These are phyloP conservation scores for Boletus eberwhitei DNA, from an alignment of 768 basidiomycete genomes.

Conservation along the genomic window DNA sequence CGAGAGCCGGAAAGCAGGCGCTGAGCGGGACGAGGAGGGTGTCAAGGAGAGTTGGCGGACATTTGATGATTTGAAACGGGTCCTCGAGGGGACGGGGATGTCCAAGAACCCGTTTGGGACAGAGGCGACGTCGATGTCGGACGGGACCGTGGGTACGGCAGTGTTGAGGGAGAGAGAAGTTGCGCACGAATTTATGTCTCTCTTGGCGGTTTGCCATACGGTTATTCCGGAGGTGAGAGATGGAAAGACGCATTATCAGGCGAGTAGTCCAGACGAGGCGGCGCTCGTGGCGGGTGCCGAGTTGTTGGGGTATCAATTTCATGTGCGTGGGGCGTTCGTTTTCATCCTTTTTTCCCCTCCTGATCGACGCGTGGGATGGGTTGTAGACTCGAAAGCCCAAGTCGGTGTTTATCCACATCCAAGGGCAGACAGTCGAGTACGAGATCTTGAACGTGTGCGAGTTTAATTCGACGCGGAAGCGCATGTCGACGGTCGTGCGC, in stretches of 20 bases:
- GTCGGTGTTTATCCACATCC: constrained; percentile 85
- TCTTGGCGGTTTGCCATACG: constrained; percentile 95
- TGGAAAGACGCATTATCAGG: constrained; percentile 91
- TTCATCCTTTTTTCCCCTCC: background rate
- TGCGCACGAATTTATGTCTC: constrained; percentile 68
- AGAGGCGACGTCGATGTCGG: constrained; percentile 15
- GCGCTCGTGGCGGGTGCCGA: constrained; percentile 95
- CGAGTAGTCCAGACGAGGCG: constrained; percentile 96
- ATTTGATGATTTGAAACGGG: constrained; percentile 66
- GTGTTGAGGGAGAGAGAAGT: constrained; percentile 44
- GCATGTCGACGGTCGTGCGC: constrained; percentile 95
- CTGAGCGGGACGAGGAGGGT: constrained; percentile 38
- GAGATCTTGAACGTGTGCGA: constrained; percentile 96
- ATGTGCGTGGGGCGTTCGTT: constrained; percentile 50
- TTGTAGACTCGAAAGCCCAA: constrained; percentile 89
- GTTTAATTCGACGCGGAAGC: constrained; percentile 96
- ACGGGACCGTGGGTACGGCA: background rate
- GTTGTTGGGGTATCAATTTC: constrained; percentile 87
- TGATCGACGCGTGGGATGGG: background rate
- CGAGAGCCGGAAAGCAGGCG: constrained; percentile 69
- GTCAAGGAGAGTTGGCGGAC: constrained; percentile 64
- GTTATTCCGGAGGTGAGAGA: constrained; percentile 92
- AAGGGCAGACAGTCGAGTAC: constrained; percentile 72
- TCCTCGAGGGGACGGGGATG: constrained; percentile 42
- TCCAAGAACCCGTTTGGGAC: constrained; percentile 57